Conservation (phyloP, 768 basidiomycete species). For the Podaxis sp. region DNA sequence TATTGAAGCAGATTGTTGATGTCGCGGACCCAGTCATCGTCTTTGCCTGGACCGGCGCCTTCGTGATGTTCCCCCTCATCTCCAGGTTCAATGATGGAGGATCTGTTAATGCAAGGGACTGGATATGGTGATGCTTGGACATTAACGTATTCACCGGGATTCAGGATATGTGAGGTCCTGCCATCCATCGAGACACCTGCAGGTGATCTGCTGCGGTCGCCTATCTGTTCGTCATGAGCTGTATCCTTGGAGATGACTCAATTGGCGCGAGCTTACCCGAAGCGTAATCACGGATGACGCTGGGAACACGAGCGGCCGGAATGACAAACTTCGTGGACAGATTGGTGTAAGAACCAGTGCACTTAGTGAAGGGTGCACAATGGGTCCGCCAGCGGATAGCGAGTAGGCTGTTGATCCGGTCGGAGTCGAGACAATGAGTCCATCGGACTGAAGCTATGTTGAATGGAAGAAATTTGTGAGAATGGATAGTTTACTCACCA, state of each 20-base stretch:
- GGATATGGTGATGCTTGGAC: conserved; percentile 86
- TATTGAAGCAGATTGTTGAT: conserved; percentile 95
- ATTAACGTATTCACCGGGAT: conserved; percentile 82
- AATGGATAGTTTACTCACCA: conserved; percentile 53
- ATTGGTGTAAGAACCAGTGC: conserved; percentile 95
- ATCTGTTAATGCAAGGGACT: conserved; percentile 90
- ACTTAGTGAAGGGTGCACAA: conserved; percentile 90
- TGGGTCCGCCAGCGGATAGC: conserved; percentile 92
- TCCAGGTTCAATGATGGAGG: conserved; percentile 63
- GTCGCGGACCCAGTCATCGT: conserved; percentile 95
- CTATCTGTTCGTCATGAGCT: conserved; percentile 54
- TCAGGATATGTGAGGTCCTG: conserved; percentile 76
- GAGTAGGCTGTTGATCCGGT: conserved; percentile 98
- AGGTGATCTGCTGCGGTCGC: conserved; percentile 79
- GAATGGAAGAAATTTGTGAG: neutral
- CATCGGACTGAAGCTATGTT: conserved; percentile 67
- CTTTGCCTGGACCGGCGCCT: conserved; percentile 76
- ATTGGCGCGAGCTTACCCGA: conserved; percentile 45
- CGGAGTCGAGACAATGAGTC: conserved; percentile 91
- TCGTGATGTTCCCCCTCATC: conserved; percentile 48
- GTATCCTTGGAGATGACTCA: neutral
- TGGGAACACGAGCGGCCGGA: conserved; percentile 90
- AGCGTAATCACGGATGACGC: conserved; percentile 74
- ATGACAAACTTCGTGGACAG: conserved; percentile 89
- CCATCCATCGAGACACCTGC: conserved; percentile 95